Conservation (phyloP, 768 basidiomycete genomes). For the Collybia sp. region DNA sequence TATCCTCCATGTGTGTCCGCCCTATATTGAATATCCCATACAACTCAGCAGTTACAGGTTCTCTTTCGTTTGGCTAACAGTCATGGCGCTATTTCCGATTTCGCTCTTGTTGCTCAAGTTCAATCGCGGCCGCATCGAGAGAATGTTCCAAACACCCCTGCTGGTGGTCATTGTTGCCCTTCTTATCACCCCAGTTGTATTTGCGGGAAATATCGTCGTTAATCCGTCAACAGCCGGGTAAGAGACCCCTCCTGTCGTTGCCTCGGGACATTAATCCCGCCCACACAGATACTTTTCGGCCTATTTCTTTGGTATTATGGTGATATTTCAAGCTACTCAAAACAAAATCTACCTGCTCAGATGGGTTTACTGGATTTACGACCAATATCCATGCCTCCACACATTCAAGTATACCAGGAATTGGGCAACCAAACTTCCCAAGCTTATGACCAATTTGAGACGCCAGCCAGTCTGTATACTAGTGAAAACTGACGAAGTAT, state of each 20-base stretch:
- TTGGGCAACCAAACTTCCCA: conserved; percentile 40
- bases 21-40: not conserved
- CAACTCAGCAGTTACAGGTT: conserved; percentile 35
- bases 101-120: conserved; percentile 58
- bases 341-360: conserved; percentile 51
- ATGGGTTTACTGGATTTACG: conserved; percentile 57
- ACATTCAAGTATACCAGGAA: conserved; percentile 25
- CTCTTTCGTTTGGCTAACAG: conserved; percentile 60
- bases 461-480: conserved; percentile 56
- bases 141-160: conserved; percentile 35
- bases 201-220: conserved; percentile 57
- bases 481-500: conserved; percentile 62
- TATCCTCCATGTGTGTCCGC: conserved; percentile 52
- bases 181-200: conserved; percentile 33
- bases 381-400: conserved; percentile 51
- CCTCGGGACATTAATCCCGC: not conserved
- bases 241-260: conserved; percentile 10
- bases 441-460: conserved; percentile 39
- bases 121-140: conserved; percentile 55
- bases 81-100: conserved; percentile 62
- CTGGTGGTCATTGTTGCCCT: conserved; percentile 36
- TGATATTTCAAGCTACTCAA: conserved; percentile 43
- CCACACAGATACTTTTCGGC: conserved; percentile 51
- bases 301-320: conserved; percentile 49
- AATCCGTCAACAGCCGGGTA: conserved; percentile 54